These are phyloP conservation scores for Plantago ovata DNA, from an alignment of 257 asterid genomes.

Conservation along the genomic window DNA sequence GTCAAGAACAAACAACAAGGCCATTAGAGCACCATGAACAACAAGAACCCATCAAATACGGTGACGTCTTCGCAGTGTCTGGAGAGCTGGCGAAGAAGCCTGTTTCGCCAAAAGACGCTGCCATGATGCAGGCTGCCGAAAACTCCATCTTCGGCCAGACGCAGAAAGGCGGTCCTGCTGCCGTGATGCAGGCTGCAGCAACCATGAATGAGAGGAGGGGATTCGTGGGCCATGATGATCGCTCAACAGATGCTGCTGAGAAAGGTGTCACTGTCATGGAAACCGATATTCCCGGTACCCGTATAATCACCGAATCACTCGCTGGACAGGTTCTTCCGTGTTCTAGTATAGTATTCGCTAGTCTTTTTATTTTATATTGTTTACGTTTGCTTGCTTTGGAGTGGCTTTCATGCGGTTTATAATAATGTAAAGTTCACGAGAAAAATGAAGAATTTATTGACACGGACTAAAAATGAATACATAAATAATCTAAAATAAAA, in stretches of 20 bases:
- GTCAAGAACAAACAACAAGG: constrained; percentile 47
- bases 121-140: constrained; percentile 71
- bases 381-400: too few species aligned
- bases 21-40: constrained; percentile 8
- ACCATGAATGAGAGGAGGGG: constrained; percentile 48
- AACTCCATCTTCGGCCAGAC: constrained; percentile 42
- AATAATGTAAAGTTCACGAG: too few species aligned
- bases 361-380: too few species aligned
- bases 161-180: constrained; percentile 57
- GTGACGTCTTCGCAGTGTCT: constrained; percentile 52
- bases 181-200: constrained; percentile 63
- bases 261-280: constrained; percentile 47
- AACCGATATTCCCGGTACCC: constrained; percentile 40
- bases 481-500: too few species aligned
- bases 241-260: constrained; percentile 32
- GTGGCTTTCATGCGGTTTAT: too few species aligned
- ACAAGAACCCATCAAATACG: constrained; percentile 47
- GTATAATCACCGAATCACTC: constrained; percentile 55
- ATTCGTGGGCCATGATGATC: constrained; percentile 41
- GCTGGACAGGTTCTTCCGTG: constrained; percentile 56
- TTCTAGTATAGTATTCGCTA: too few species aligned
- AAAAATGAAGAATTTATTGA: too few species aligned
- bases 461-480: too few species aligned
- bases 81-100: constrained; percentile 50
- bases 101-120: constrained; percentile 60